phyloP scores from a whole-genome alignment of 768 basidiomycete species.

The Trametes sanguinea region DNA sequence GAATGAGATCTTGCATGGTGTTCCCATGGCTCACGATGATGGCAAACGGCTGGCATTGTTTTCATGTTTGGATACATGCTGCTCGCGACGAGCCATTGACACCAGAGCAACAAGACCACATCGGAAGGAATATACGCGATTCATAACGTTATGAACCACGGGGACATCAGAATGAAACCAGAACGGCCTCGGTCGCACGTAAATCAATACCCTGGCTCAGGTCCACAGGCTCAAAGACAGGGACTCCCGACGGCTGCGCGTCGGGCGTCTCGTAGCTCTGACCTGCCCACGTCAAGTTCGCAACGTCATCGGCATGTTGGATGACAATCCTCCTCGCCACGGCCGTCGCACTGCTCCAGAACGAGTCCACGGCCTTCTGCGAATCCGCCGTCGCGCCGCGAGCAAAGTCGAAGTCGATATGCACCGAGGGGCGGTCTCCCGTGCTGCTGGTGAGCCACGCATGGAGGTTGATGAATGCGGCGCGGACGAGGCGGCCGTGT shows the following conservation, averaged over 20 bases:
- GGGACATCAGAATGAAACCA: constrained; percentile 16
- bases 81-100: too few species aligned
- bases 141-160: too few species aligned
- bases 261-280: constrained; percentile 32
- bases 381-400: constrained; percentile 4
- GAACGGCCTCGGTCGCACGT: constrained; percentile 29
- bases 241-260: constrained; percentile 21
- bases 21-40: too few species aligned
- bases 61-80: too few species aligned
- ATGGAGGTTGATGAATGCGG: constrained; percentile 59
- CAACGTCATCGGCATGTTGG: constrained; percentile 31
- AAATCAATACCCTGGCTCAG: constrained; percentile 27
- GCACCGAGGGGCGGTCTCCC: constrained; percentile 39
- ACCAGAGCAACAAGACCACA: too few species aligned
- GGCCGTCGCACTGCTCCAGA: constrained; percentile 11
- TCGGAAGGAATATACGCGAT: too few species aligned
- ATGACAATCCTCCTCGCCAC: constrained; percentile 27
- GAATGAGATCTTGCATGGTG: too few species aligned
- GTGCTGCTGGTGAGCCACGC: constrained; percentile 42
- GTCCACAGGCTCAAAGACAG: constrained; percentile 22
- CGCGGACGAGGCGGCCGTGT: constrained; percentile 42
- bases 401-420: constrained; percentile 45
- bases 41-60: too few species aligned
- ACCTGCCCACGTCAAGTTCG: constrained; percentile 31
- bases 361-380: constrained; percentile 2